Evolutionary conservation across 2,329 filamentous ascomycete species (phyloP), one percentile per base, ranked within the genome.

Genomic region (Pseudodiploospora longispora): DNA sequence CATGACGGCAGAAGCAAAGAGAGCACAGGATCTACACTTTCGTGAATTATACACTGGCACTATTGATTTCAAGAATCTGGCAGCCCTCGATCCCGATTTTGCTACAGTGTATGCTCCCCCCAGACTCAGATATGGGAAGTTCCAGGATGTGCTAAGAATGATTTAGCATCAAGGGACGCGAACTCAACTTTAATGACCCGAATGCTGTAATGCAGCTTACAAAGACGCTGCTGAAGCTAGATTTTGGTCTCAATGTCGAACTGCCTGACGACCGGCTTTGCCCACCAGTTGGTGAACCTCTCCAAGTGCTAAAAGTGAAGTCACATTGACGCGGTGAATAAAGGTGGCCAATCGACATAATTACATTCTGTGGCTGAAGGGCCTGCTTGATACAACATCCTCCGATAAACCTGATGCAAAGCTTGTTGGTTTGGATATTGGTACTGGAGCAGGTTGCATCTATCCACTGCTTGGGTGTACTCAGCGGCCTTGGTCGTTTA

Each of bases 361-460:
- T 58, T 98, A 98, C 61, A 79, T 97, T 19, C 69, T 90, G 6
- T 97, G 90, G 89, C 69, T 97, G 1, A 88, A 95, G 56, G 73
- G 76, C 3, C 75, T 98, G 0, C 60, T 97, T 6, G 88, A 95
- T 56, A 82, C 80, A 1, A 84, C 82, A 0, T 69, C 68, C 0
- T 83, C 79, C 52, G 65, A 74, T 3, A 56, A 61, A 3, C 58
- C 61, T 2, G 59, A 58, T 1, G 67, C 76, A n/a, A 65, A 72
- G 36, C 70, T 88, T 2, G 60, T 75, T 0, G 90, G 91, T 0
- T 66, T 95, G 2, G 90, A 95, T 53, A 83, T 96, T 49, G 93
- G 93, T 35, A 94, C 89, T 1, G 93, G 93, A 2, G 87, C 91
- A 10, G 94, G 87, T 53, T 84, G 84, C 55, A 95, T 98, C 54